Percentiles rank a stretch among this genome's conserved stretches.
phyloP scores from a whole-genome alignment of 805 yeast genomes.

The Torulaspora maleeae region DNA sequence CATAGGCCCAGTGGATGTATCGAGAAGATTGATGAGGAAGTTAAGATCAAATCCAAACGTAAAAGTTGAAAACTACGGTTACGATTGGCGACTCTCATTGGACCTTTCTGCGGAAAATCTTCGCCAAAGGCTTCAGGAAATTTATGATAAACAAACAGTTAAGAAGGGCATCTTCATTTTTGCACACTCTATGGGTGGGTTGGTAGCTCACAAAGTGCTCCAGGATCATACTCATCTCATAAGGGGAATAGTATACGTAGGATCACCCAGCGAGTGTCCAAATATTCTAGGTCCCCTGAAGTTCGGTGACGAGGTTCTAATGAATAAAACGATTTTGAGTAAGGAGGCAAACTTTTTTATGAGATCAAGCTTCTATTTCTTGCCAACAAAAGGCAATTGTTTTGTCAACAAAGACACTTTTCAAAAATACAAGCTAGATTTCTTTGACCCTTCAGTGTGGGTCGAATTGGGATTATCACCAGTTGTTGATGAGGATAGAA shows the following conservation, averaged over 20 bases:
- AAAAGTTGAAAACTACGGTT: constrained; percentile 71
- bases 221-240: constrained; percentile 62
- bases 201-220: constrained; percentile 76
- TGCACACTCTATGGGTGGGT: constrained; percentile 94
- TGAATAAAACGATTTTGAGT: constrained; percentile 69
- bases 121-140: constrained; percentile 41
- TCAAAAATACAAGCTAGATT: constrained; percentile 61
- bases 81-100: constrained; percentile 84
- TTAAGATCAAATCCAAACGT: constrained; percentile 54
- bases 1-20: constrained; percentile 83
- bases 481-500: constrained; percentile 45
- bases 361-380: constrained; percentile 76
- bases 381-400: constrained; percentile 71
- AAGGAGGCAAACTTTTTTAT: constrained; percentile 81
- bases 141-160: constrained; percentile 36
- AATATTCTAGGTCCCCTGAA: constrained; percentile 83
- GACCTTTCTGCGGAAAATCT: constrained; percentile 52
- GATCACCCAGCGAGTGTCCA: constrained; percentile 78
- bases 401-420: constrained; percentile 60
- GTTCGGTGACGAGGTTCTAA: constrained; percentile 72
- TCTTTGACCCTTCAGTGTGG: constrained; percentile 79
- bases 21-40: constrained; percentile 53
- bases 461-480: constrained; percentile 71
- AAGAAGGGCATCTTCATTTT: constrained; percentile 64
- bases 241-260: constrained; percentile 74